Base-by-base conservation (phyloP, 495 filamentous ascomycete species). In the Ramalina peruviana region DNA sequence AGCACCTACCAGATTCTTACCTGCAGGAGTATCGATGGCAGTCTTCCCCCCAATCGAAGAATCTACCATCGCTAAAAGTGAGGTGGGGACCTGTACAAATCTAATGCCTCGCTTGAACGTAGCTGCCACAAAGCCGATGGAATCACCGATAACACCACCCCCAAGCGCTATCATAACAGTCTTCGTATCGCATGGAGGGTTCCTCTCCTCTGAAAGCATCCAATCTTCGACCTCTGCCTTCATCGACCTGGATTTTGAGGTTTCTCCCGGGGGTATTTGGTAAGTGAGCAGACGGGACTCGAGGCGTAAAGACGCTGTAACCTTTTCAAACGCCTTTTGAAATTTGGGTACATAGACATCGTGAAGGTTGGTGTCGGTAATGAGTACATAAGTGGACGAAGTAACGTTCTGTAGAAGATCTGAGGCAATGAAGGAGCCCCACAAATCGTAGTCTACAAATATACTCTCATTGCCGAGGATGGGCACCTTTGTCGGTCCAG, bases 41-140 rank as follows among this genome's bases (percentile, higher is more conserved):
- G 93, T 97, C 75, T 98, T 98, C 40, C 92, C 92, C 48, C 92
- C 92, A 65, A 98, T 95, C 39, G 88, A 94, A 27, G 89, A 96
- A 67, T 98, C 92, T 17, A 98, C 92, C 92, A 98, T 98, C 52
- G 93, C 78, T 49, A 98, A 76, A 36, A 98, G 72, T 0, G 89
- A 94, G 38, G 92, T 97, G 3, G 92, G 92, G 46, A 97, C 88
- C 68, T 98, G 93, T 33, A 95, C 87, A 66, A 92, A 94, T 57
- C 85, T 85, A 43, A 98, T 85, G 41, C 93, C 93, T 51, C 92
- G 80, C 89, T 97, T 98, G 70, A 96, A 98, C 45, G 92, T 98
- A 38, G 92, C 84, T 20, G 92, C 92, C 20, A 96, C 85, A 65
- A 94, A 98, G 46, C 92, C 92, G 51, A 94, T 88, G 80, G 97